Conservation (phyloP, 2,329 filamentous ascomycete genomes). For the Alternaria tenuissima region DNA sequence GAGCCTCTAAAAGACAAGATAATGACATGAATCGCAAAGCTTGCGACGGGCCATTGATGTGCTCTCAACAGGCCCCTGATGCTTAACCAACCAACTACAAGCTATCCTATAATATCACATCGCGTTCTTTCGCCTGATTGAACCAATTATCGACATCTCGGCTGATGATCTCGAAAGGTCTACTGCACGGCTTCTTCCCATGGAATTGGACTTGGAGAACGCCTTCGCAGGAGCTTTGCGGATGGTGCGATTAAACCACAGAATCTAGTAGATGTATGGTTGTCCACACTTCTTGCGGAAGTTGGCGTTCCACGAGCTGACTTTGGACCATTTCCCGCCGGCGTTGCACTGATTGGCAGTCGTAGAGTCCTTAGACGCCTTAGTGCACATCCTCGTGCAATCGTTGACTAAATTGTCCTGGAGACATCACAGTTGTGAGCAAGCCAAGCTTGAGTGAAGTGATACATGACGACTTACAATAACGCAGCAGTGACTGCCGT, state of each 20-base stretch:
- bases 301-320: conserved; percentile 1
- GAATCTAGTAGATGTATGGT: neutral
- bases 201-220: neutral
- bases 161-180: neutral
- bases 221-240: neutral
- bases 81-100: neutral
- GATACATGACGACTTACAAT: conserved; percentile 9
- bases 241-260: neutral
- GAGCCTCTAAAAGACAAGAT: neutral
- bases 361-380: neutral
- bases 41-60: neutral
- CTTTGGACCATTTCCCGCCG: neutral
- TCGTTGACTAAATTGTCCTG: neutral
- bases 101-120: neutral
- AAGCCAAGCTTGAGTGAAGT: neutral
- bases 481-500: conserved; percentile 10
- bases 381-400: conserved; percentile 3
- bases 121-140: neutral
- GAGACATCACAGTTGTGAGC: neutral
- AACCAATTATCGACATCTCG: neutral
- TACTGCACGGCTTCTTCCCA: neutral
- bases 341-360: conserved; percentile 5
- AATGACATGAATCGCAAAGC: neutral
- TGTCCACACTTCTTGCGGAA: neutral
- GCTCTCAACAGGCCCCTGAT: neutral